Evolutionary conservation across 225 moss, liverwort and hornwort species (phyloP).

Genomic region (Bryoerythrophyllum caledonicum): DNA sequence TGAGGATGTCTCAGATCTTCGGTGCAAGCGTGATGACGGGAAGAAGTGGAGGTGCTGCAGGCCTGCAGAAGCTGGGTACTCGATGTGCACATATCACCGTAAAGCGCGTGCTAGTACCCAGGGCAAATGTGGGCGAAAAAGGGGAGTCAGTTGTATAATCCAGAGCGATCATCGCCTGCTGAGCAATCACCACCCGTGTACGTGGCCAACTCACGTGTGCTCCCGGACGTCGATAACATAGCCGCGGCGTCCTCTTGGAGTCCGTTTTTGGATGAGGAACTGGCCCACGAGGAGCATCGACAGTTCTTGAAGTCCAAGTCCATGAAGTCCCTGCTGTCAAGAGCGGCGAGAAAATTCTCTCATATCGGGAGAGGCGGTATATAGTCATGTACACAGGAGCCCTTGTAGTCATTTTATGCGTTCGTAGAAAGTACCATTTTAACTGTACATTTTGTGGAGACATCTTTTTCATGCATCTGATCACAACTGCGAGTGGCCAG

Average conservation of each 20-base stretch:
- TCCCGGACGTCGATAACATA: not conserved
- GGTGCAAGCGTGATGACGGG: slow-evolving; percentile 47
- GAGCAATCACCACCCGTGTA: not conserved
- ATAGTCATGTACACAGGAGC: not conserved
- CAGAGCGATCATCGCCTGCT: not conserved
- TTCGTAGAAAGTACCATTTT: not conserved
- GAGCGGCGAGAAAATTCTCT: not conserved
- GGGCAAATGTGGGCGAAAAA: no score
- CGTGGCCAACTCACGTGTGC: slow-evolving; percentile 21
- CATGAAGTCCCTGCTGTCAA: slow-evolving; percentile 24
- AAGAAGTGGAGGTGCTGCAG: slow-evolving; percentile 42
- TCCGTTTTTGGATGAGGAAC: slow-evolving; percentile 32
- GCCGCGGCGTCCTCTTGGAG: not conserved
- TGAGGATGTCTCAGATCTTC: not conserved
- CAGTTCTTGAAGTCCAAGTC: slow-evolving; percentile 36
- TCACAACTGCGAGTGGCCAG: not conserved
- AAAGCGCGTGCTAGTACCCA: slow-evolving; percentile 28
- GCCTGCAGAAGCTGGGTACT: slow-evolving; percentile 23
- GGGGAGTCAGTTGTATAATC: not conserved
- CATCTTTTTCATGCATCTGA: slow-evolving; percentile 3
- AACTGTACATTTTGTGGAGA: slow-evolving; percentile 3
- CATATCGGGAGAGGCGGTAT: not conserved
- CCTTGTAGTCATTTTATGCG: not conserved
- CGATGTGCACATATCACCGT: slow-evolving; percentile 40
- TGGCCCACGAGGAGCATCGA: slow-evolving; percentile 32